Evolutionary conservation across 106 monocot species (phyloP).

Genomic region (Platanthera zijinensis): DNA sequence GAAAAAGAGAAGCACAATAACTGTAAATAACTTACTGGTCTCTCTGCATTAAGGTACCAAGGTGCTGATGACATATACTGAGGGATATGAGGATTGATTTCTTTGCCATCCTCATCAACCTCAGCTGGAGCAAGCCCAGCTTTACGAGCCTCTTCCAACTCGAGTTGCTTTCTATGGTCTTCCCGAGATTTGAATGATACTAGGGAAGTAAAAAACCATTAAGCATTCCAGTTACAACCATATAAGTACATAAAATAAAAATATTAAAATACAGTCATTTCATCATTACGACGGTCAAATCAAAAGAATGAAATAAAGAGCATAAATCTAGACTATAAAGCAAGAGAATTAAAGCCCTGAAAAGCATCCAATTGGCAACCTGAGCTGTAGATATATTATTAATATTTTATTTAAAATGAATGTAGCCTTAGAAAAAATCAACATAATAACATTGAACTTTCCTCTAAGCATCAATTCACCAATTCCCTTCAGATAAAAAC

Average conservation of each 20-base stretch:
- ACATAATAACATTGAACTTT: background rate
- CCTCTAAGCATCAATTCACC: background rate
- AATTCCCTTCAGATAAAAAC: background rate
- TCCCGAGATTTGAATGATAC: conserved; percentile 11
- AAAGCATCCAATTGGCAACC: background rate
- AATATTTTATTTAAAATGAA: background rate
- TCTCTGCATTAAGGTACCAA: conserved; percentile 96
- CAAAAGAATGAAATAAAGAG: background rate
- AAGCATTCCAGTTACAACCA: background rate
- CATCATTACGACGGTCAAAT: background rate
- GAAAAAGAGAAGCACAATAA: background rate
- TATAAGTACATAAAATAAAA: background rate
- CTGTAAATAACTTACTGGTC: conserved; percentile 43
- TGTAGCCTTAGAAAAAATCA: background rate
- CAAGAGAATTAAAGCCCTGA: background rate
- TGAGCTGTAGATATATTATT: background rate
- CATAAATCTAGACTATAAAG: background rate
- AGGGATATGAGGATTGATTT: conserved; percentile 97
- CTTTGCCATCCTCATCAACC: conserved; percentile 96
- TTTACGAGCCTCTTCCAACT: conserved; percentile 93
- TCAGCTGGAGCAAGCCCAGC: conserved; percentile 96
- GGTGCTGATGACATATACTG: conserved; percentile 99
- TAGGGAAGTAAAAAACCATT: background rate
- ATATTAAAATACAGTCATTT: background rate
- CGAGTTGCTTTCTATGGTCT: conserved; percentile 51